These are phyloP conservation scores for Cocos nucifera DNA, from an alignment of 176 grass and related monocot species.

Conservation along the genomic window DNA sequence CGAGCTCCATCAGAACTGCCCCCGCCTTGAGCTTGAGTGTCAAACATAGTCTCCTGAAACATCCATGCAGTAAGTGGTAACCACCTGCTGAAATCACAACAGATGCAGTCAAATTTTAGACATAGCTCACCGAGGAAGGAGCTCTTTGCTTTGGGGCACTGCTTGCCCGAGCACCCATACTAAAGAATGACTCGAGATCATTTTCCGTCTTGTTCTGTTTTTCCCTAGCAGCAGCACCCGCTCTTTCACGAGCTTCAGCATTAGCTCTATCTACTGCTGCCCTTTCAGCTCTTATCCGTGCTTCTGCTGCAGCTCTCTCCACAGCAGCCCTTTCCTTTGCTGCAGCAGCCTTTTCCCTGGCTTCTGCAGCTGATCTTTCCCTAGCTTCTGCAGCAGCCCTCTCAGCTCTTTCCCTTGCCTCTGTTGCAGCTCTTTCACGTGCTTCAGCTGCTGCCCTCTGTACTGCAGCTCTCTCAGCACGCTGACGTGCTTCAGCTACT, in stretches of 20 bases:
- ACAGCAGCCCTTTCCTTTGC: slow-evolving; percentile 7
- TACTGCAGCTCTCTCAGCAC: slow-evolving; percentile 6
- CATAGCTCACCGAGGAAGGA: slow-evolving; percentile 38
- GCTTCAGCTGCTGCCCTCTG: neutral
- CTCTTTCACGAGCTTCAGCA: slow-evolving; percentile 13
- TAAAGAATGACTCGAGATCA: slow-evolving; percentile 95
- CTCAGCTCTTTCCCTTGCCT: slow-evolving; percentile 16
- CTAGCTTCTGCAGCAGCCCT: neutral
- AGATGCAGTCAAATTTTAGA: slow-evolving; percentile 14
- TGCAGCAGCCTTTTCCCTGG: neutral
- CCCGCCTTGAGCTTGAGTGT: slow-evolving; percentile 58
- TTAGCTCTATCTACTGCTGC: neutral
- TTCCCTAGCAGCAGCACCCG: slow-evolving; percentile 52
- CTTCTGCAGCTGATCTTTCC: neutral
- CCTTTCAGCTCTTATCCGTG: neutral
- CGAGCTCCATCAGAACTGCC: slow-evolving; percentile 39
- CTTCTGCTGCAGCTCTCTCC: slow-evolving; percentile 11
- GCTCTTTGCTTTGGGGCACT: slow-evolving; percentile 74
- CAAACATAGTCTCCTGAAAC: slow-evolving; percentile 71
- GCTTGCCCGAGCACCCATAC: slow-evolving; percentile 58
- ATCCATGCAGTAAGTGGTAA: slow-evolving; percentile 8
- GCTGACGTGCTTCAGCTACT: slow-evolving; percentile 11
- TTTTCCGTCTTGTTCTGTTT: slow-evolving; percentile 51
- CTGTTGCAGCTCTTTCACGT: slow-evolving; percentile 2
- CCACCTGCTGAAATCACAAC: neutral